Conservation (phyloP, 2,329 filamentous ascomycete genomes). For the Trichophyton simii region DNA sequence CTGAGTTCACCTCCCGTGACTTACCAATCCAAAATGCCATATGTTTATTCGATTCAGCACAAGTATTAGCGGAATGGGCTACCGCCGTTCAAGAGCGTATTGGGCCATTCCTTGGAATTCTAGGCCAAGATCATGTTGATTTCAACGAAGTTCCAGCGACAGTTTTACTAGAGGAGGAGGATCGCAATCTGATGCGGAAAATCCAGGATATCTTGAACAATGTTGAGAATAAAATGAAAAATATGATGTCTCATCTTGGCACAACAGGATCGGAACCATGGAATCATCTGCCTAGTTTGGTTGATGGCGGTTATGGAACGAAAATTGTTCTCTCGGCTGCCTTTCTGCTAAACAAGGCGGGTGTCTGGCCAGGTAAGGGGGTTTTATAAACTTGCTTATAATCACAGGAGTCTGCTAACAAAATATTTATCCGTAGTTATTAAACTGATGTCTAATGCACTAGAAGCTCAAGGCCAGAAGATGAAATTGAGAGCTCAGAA, state of each 20-base stretch:
- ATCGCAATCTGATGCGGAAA: constrained; percentile 71
- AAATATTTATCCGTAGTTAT: constrained; percentile 39
- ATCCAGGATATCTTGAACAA: constrained; percentile 65
- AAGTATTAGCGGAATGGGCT: constrained; percentile 89
- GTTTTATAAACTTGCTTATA: not conserved
- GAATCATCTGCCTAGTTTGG: constrained; percentile 44
- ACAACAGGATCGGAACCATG: constrained; percentile 26
- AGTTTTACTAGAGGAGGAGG: constrained; percentile 84
- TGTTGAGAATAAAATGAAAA: constrained; percentile 67
- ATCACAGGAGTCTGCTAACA: not conserved
- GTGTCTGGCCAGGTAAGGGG: constrained; percentile 77
- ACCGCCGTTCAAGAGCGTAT: constrained; percentile 86
- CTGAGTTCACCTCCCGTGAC: constrained; percentile 70
- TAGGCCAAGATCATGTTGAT: constrained; percentile 73
- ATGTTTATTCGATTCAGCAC: constrained; percentile 86
- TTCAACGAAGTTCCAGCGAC: constrained; percentile 68
- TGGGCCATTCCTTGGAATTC: constrained; percentile 74
- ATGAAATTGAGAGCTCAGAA: constrained; percentile 46
- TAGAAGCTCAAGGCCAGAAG: constrained; percentile 51
- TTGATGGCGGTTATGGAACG: constrained; percentile 64
- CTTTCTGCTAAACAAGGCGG: constrained; percentile 74
- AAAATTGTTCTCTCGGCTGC: constrained; percentile 76
- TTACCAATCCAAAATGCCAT: constrained; percentile 81
- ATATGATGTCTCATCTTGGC: constrained; percentile 33
- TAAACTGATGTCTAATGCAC: constrained; percentile 54